Conservation (phyloP, 192 early-diverging fungal species). For the Coemansia sp. region DNA sequence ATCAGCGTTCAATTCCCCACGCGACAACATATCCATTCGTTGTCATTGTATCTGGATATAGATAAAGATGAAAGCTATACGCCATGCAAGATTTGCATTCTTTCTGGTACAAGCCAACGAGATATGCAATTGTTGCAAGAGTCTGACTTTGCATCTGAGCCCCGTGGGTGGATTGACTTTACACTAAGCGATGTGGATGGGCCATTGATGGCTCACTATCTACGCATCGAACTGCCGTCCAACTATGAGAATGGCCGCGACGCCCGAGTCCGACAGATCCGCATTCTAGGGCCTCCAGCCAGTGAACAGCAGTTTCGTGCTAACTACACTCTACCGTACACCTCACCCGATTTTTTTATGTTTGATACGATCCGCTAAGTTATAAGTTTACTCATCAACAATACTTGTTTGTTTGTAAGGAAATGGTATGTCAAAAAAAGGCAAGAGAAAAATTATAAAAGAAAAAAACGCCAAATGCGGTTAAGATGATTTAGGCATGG, state of each 20-base stretch:
- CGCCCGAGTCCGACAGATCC: constrained; percentile 34
- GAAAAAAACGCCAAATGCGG: background rate
- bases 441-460: constrained; percentile 12
- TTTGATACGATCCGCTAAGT: constrained; percentile 39
- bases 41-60: constrained; percentile 33
- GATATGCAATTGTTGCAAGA: constrained; percentile 33
- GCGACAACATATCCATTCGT: constrained; percentile 25
- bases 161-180: constrained; percentile 37
- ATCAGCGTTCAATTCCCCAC: constrained; percentile 25
- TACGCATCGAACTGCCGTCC: constrained; percentile 36
- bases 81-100: constrained; percentile 28
- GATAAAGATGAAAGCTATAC: constrained; percentile 53
- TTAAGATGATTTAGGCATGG: constrained; percentile 9
- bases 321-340: constrained; percentile 36
- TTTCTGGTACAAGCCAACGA: constrained; percentile 23
- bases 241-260: constrained; percentile 51
- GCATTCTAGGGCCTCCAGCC: constrained; percentile 27
- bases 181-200: constrained; percentile 14
- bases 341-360: constrained; percentile 34
- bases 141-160: constrained; percentile 18
- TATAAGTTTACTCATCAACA: background rate
- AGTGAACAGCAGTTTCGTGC: constrained; percentile 26
- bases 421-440: constrained; percentile 9
- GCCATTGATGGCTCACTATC: constrained; percentile 30
- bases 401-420: background rate